A percentile compares a stretch with the other conserved stretches of the same genome.
phyloP scores from a whole-genome alignment of 225 moss, liverwort and hornwort genomes.

The Pleurozium schreberi region DNA sequence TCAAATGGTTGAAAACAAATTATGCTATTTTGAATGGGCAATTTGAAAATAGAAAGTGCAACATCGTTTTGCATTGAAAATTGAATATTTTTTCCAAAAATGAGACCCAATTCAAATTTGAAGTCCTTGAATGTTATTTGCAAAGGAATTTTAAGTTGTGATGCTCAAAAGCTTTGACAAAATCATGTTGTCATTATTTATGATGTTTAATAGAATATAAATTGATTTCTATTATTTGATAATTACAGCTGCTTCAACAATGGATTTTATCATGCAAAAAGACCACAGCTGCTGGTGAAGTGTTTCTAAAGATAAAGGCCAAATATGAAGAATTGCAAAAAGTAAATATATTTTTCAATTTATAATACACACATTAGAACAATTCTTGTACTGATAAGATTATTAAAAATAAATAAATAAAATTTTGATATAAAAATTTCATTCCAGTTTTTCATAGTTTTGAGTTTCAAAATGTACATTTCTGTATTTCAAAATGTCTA shows the following conservation, averaged over 20 bases:
- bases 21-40: fast-evolving
- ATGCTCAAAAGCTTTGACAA: too few relatives aligned
- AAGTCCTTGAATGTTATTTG: not conserved
- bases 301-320: slow-evolving; percentile 2
- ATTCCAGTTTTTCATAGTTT: not conserved
- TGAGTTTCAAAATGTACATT: not conserved
- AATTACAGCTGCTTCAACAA: slow-evolving; percentile 26
- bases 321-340: slow-evolving; percentile 33
- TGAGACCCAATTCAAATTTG: not conserved
- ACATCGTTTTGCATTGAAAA: not conserved
- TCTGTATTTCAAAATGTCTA: too few relatives aligned
- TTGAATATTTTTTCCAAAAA: too few relatives aligned
- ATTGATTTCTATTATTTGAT: not conserved
- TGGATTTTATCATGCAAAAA: slow-evolving; percentile 46
- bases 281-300: not conserved
- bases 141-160: not conserved
- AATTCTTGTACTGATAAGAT: not conserved
- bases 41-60: fast-evolving
- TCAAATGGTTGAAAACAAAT: fast-evolving
- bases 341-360: not conserved
- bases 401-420: too few relatives aligned
- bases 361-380: not conserved
- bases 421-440: too few relatives aligned
- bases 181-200: not conserved
- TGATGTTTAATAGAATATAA: not conserved